Base-by-base conservation (phyloP, 2,329 filamentous ascomycete species). In the Scedosporium aurantiacum region DNA sequence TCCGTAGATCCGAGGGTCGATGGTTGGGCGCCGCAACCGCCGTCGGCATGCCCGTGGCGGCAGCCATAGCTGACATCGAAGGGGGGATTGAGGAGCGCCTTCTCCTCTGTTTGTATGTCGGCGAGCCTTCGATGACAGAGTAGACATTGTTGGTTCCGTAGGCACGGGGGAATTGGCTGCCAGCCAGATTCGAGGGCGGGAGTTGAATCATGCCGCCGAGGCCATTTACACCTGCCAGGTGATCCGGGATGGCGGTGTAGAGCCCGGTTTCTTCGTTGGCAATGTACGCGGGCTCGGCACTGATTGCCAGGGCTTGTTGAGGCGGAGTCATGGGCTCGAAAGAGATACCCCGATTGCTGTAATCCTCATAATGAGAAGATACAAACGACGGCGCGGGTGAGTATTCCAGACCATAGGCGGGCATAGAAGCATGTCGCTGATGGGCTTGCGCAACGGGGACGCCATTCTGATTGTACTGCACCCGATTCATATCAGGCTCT, bases 321-420 rank as follows among this genome's bases (percentile, higher is more conserved):
- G 94, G 94, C 63, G 94, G 94, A 0, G 94, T 99, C 67, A 99
- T 86, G 60, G 94, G 94, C 80, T 99, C 94, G 72, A 93, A 99
- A 2, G 93, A 97, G 69, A 97, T 86, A 59, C 91, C 94, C 62
- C 94, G 89, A 72, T 92, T 93, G 83, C 91, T 96, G 80, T 97
- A 99, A 73, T 97, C 93, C 72, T 97, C 94, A 69, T 93, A 96
- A 70, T 97, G 92, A 1, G 94, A 97, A n/a, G 94, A 97, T 60
- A 96, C 92, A 70, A 97, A 97, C 1, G 94, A 97, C 2, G 94
- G 94, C 0, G 94, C 94, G 60, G 94, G 94, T 16, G 94, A 99
- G 79, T 97, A 99, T 75, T 99, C 94, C 73, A 97, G 87, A 57
- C 78, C 83, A 73, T 96, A 99, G 21, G 91, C 89, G 58, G 94